A percentile compares a stretch with the other conserved stretches of the same genome.
phyloP scores from a whole-genome alignment of 148 eudicot species.

The Vaccinium vitisidaea region DNA sequence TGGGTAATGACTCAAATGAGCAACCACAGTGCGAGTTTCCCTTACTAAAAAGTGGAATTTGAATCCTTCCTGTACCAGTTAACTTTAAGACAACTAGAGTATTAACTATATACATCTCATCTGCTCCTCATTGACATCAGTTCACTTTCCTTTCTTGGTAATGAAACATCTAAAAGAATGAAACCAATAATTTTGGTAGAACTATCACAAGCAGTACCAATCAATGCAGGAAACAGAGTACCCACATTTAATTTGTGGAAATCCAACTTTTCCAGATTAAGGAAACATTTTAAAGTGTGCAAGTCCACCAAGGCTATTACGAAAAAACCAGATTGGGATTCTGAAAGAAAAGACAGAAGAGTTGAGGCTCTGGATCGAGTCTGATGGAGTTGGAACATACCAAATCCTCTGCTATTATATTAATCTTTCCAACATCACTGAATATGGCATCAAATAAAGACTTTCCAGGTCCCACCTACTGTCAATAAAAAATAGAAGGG shows the following conservation, averaged over 20 bases:
- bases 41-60: neutral
- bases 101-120: neutral
- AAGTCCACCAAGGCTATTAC: neutral
- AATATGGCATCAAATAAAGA: constrained; percentile 79
- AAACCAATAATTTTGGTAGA: neutral
- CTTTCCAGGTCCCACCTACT: constrained; percentile 95
- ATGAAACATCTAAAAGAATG: neutral
- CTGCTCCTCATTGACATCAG: too few relatives aligned
- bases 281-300: neutral
- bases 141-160: neutral
- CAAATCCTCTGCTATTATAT: constrained; percentile 95
- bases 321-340: neutral
- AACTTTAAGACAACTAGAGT: neutral
- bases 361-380: neutral
- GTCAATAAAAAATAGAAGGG: constrained; percentile 34
- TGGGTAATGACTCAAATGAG: neutral
- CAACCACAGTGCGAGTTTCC: neutral
- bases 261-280: neutral
- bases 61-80: neutral
- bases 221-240: neutral
- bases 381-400: constrained; percentile 37
- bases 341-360: neutral
- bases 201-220: neutral
- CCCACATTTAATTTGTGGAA: neutral
- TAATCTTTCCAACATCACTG: constrained; percentile 64